Percentiles rank a stretch among this genome's conserved stretches.
These are phyloP conservation scores for Pleurotus pulmonarius DNA, from an alignment of 768 basidiomycete species.

Conservation along the genomic window DNA sequence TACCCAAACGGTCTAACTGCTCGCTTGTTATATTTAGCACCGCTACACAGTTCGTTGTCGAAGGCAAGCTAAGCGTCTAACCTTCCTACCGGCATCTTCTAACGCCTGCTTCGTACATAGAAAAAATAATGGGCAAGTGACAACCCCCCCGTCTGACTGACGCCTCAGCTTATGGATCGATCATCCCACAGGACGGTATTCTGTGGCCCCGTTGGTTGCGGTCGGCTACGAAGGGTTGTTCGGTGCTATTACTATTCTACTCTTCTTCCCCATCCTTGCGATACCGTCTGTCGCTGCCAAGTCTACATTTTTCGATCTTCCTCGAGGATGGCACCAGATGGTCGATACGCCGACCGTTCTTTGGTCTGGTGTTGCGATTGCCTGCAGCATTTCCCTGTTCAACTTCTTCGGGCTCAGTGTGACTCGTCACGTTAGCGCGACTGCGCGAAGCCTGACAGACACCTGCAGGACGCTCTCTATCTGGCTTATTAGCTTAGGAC, in stretches of 20 bases:
- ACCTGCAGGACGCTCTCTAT: slow-evolving; percentile 95
- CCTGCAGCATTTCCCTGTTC: slow-evolving; percentile 74
- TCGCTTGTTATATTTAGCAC: slow-evolving; percentile 44
- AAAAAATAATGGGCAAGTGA: slow-evolving; percentile 78
- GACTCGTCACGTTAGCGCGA: slow-evolving; percentile 90
- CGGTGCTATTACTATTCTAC: slow-evolving; percentile 74
- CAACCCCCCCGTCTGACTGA: background rate
- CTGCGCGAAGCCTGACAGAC: slow-evolving; percentile 87
- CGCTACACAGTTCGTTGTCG: slow-evolving; percentile 89
- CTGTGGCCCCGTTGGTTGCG: slow-evolving; percentile 84
- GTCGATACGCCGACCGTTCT: slow-evolving; percentile 70
- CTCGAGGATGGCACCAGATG: slow-evolving; percentile 88
- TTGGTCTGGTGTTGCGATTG: slow-evolving; percentile 66
- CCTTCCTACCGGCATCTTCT: slow-evolving; percentile 4
- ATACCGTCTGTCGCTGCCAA: slow-evolving; percentile 60
- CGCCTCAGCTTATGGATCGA: background rate
- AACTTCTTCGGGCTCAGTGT: slow-evolving; percentile 91
- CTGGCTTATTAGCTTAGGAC: slow-evolving; percentile 85
- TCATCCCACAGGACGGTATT: slow-evolving; percentile 49
- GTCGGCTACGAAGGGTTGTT: slow-evolving; percentile 96
- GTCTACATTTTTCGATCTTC: slow-evolving; percentile 81
- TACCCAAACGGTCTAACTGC: background rate
- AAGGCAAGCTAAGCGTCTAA: slow-evolving; percentile 37
- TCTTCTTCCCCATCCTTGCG: slow-evolving; percentile 79
- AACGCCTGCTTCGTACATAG: slow-evolving; percentile 29